Base-by-base conservation (phyloP, 176 grass and related monocot genomes). In the Oryza nivara region DNA sequence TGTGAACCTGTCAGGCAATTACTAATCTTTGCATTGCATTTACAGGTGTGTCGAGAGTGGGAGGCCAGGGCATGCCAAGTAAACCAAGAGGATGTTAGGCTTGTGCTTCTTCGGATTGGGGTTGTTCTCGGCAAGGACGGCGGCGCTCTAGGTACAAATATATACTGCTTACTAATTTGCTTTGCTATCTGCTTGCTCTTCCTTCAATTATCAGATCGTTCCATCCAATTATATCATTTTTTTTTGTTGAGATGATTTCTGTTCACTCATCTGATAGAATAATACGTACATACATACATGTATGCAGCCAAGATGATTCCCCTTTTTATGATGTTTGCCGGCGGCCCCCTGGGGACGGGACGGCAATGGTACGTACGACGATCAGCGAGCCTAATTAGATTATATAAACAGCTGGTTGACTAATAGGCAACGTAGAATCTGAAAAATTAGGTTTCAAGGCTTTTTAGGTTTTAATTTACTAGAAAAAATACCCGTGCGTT, bases 271-370 rank as follows among this genome's bases (percentile, higher is more conserved):
- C 52, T 56, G 16, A 56, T 6, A 56, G 17, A n/a, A 60, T 22
- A n/a, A 61, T 61, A 86, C 80, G 16, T 93, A 86, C 80, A n/a
- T 93, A 74, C 80, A 97, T 93, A 91, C 5, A 98, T 95, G 90
- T 44, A n/a, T 93, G 77, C 86, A 97, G 96, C 92, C 5, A 98
- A 98, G 90, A 98, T 95, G 96, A 98, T 98, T 51, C 93, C 96
- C n/a, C 83, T 98, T 48, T 98, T 98, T 73, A 92, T 93, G 92
- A 90, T 95, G 91, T 98, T 98, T 80, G 91, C 96, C 30, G 92
- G 95, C 9, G 95, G 95, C 54, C 96, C 96, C 23, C 77, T 98
- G 4, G 95, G 95, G 63, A 93, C 82, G 1, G 96, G 96, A 74
- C 77, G 61, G 19, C 95, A 98, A 68, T 98, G 95, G 95, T 94